Evolutionary conservation across 768 basidiomycete genomes (phyloP), one percentile per base, ranked within the genome.

Genomic region (Porpolomopsis calyptriformis): DNA sequence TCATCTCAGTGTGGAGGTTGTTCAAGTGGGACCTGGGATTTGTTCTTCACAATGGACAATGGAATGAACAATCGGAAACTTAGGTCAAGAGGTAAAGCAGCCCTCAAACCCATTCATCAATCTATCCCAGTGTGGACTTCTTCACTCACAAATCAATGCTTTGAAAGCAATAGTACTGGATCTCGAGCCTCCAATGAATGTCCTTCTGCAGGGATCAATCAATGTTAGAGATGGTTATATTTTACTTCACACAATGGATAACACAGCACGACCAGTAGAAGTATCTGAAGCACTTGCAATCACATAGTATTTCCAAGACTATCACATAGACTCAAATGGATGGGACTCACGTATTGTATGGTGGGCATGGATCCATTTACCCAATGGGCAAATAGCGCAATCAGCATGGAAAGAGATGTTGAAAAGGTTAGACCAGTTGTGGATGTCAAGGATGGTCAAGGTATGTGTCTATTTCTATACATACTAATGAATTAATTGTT

Each of bases 101-200:
- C 53, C 23, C 24, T 56, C 57, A 11, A 48, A 57, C 18, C 47
- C 50, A 2, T 57, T 45, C 47, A 41, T 46, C 10, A 59, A 59
- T 39, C 45, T 59, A 1, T 46, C 57, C 4, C 31, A 56, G 38
- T 42, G 49, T 14, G 57, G 43, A 6, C 5, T 49, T 18, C 35
- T 7, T 7, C 43, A 37, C 10, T 25, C 43, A 6, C 43, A 45
- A 20, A 14, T 26, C 12, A 49, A 45, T 16, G 27, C 45, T 4
- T 19, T 46, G 4, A 22, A 29, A 18, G 25, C 37, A 1, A 37
- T 46, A 18, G 16, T 38, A 7, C 45, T 25, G 18, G 45, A 51
- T 53, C 7, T 60, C 51, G 49, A 19, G 48, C 12, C 52, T 52
- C 31, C 50, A 57, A 24, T 58, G 58, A 20, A 61, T 57, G 38